phyloP scores from a whole-genome alignment of 768 basidiomycete species.

The Suillus americanus region DNA sequence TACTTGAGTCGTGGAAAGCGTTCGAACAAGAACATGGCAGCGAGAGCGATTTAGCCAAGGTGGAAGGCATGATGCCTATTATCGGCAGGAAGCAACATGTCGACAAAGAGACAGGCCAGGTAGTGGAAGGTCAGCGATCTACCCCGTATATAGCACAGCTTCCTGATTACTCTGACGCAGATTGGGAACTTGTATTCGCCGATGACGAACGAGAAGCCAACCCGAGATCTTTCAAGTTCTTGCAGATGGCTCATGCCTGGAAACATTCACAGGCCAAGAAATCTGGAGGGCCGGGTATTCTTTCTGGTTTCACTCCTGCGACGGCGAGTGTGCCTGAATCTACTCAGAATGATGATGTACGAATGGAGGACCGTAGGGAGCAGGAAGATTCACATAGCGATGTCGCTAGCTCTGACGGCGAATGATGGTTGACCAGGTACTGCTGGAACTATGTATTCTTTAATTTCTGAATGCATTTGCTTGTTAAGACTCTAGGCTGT shows the following conservation, averaged over 20 bases:
- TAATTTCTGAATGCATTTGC: slow-evolving; percentile 6
- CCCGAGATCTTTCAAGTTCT: slow-evolving; percentile 91
- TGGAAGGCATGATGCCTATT: slow-evolving; percentile 91
- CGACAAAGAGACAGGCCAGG: slow-evolving; percentile 81
- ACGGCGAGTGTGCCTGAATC: slow-evolving; percentile 13
- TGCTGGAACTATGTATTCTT: slow-evolving; percentile 1
- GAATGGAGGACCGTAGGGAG: slow-evolving; percentile 20
- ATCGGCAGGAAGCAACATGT: slow-evolving; percentile 82
- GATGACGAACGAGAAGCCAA: slow-evolving; percentile 96
- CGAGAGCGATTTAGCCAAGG: slow-evolving; percentile 71
- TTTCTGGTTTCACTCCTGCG: slow-evolving; percentile 53
- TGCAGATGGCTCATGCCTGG: slow-evolving; percentile 96
- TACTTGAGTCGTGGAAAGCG: slow-evolving; percentile 93
- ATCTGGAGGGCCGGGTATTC: slow-evolving; percentile 31
- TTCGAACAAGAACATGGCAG: slow-evolving; percentile 86
- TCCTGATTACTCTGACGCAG: slow-evolving; percentile 38
- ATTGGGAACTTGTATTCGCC: slow-evolving; percentile 94
- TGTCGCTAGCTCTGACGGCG: slow-evolving; percentile 56
- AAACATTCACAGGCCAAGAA: slow-evolving; percentile 53
- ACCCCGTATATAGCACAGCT: neutral
- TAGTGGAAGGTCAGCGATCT: slow-evolving; percentile 69
- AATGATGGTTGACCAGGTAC: slow-evolving; percentile 13
- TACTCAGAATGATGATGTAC: slow-evolving; percentile 18
- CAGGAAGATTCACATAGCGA: slow-evolving; percentile 44
- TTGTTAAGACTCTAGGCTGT: neutral